Percentiles rank a stretch among this genome's conserved stretches.
These are phyloP conservation scores for Chenopodium suecicum DNA, from an alignment of 148 eudicot species.

Conservation along the genomic window DNA sequence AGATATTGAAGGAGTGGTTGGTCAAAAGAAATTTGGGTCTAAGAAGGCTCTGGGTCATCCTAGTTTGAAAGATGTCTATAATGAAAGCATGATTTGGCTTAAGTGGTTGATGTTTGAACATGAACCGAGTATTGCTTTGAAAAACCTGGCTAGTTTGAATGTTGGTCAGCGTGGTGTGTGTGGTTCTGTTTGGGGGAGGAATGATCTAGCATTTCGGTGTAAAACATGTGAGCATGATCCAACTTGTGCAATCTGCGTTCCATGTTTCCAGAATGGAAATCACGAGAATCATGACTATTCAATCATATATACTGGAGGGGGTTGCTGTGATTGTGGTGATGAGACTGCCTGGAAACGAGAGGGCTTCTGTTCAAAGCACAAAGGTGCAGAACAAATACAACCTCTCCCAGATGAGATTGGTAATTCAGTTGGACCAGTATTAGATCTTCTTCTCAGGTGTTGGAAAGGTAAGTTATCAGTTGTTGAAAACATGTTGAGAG, in stretches of 20 bases:
- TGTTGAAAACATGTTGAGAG: conserved; percentile 38
- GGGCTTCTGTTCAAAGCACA: conserved; percentile 96
- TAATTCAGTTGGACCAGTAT: conserved; percentile 65
- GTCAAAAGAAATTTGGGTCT: conserved; percentile 32
- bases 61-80: conserved; percentile 40
- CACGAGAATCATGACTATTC: conserved; percentile 94
- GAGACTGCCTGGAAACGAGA: conserved; percentile 97
- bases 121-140: conserved; percentile 56
- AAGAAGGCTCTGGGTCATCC: conserved; percentile 23
- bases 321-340: conserved; percentile 99
- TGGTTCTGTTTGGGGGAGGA: conserved; percentile 95
- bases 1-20: conserved; percentile 44
- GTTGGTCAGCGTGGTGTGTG: conserved; percentile 85
- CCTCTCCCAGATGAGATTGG: conserved; percentile 72
- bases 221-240: conserved; percentile 98
- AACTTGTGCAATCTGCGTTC: conserved; percentile 97
- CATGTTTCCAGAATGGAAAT: conserved; percentile 92
- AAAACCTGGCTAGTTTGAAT: conserved; percentile 47
- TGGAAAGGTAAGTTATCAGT: conserved; percentile 57
- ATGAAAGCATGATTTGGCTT: conserved; percentile 79
- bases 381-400: conserved; percentile 87
- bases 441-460: conserved; percentile 54
- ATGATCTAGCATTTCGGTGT: conserved; percentile 93
- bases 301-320: conserved; percentile 89
- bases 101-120: conserved; percentile 97